Evolutionary conservation across 768 basidiomycete genomes (phyloP), one percentile per base, ranked within the genome.

Genomic region (Lentinula lateritia): DNA sequence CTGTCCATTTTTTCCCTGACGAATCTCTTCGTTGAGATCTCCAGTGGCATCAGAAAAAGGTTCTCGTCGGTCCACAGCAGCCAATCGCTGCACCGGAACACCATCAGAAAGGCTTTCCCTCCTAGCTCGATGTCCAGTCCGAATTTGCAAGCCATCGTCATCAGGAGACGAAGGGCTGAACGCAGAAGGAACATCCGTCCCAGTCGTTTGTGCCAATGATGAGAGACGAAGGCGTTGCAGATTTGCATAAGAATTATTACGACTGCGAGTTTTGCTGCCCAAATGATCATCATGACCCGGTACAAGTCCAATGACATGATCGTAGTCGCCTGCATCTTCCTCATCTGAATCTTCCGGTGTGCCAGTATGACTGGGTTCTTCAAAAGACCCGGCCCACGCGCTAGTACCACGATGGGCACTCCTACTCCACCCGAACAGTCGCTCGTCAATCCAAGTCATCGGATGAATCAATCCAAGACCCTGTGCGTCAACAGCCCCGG

Each of bases 401-500:
- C 88, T 92, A 2, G 92, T 92, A n/a, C 93, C 91, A 52, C 83
- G 85, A 53, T 75, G 77, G 1, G 90, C 83, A 66, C 88, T 92
- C 58, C 84, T 81, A 72, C 86, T 87, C 94, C 92, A 96, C 48
- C 94, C 95, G 70, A 96, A 97, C 28, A 97, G 80, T 7, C 92
- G 87, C 73, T 96, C 95, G 71, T 97, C 94, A 15, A 96, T 82
- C 93, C 93, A 96, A 13, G 89, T 87, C 90, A 96, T 94, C 0
- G 94, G 94, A 73, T 97, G 93, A 13, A 86, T 90, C 38, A 95
- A 80, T 34, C 93, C 82, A 56, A 88, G 84, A 48, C 90, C 91
- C 75, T 93, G 91, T 0, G 89, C 89, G 70, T 92, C 91, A n/a
- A 92, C 87, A 38, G 88, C 90, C 28, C 90, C 90, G 45, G 83